phyloP scores from a whole-genome alignment of 202 grass and related monocot species.

The Dendrocalamus latiflorus region DNA sequence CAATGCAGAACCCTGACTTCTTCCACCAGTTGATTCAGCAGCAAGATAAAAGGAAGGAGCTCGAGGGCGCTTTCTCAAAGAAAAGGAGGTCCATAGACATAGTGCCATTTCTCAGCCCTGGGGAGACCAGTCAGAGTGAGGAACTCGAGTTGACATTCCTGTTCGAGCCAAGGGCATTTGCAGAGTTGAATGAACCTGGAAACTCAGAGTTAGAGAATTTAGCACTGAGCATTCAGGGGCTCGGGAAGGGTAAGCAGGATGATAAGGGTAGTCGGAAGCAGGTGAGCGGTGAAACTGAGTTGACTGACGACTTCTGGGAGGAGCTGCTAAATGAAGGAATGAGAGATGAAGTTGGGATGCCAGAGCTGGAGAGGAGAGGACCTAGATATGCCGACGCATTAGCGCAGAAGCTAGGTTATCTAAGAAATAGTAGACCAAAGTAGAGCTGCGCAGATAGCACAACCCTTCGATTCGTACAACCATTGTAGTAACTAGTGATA shows the following conservation, averaged over 20 bases:
- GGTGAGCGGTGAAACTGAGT: not conserved
- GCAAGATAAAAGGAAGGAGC: slow-evolving; percentile 39
- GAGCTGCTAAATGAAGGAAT: slow-evolving; percentile 57
- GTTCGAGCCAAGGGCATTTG: slow-evolving; percentile 19
- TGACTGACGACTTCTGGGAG: slow-evolving; percentile 71
- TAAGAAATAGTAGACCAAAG: slow-evolving; percentile 18
- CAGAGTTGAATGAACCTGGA: slow-evolving; percentile 5
- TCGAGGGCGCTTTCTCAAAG: slow-evolving; percentile 40
- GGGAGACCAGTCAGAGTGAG: not conserved
- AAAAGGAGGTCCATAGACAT: slow-evolving; percentile 61
- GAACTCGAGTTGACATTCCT: slow-evolving; percentile 11
- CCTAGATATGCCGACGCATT: slow-evolving; percentile 22
- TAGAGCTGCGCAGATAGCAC: not conserved
- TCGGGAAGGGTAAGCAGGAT: slow-evolving; percentile 16
- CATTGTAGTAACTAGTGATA: not conserved
- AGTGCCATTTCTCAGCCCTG: not conserved
- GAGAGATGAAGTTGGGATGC: slow-evolving; percentile 12
- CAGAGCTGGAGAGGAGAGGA: not conserved
- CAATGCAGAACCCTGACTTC: slow-evolving; percentile 65
- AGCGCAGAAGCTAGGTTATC: slow-evolving; percentile 32
- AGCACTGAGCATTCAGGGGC: slow-evolving; percentile 38
- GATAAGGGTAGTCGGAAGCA: not conserved
- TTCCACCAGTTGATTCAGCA: slow-evolving; percentile 55
- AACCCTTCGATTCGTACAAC: not conserved
- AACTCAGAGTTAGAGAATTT: slow-evolving; percentile 45